These are phyloP conservation scores for Alternaria infectoria DNA, from an alignment of 2,329 filamentous ascomycete species.

Conservation along the genomic window DNA sequence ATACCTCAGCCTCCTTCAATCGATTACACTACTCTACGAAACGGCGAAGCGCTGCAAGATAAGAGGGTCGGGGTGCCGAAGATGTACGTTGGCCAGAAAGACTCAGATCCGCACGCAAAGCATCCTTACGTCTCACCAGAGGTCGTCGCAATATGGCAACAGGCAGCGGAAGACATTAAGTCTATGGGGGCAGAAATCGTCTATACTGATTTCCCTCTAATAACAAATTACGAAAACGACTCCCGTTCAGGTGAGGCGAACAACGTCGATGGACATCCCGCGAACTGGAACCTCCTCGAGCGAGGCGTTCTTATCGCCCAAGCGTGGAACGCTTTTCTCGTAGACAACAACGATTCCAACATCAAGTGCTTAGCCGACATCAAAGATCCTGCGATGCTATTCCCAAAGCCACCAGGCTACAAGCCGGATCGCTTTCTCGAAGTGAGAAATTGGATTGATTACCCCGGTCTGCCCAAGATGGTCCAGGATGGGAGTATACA, in stretches of 20 bases:
- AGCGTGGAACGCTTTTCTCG: conserved; percentile 61
- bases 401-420: conserved; percentile 47
- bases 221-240: conserved; percentile 56
- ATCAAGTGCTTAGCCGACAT: conserved; percentile 50
- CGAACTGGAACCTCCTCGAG: conserved; percentile 57
- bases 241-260: conserved; percentile 44
- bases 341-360: conserved; percentile 49
- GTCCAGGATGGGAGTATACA: conserved; percentile 47
- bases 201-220: conserved; percentile 55
- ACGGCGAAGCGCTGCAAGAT: conserved; percentile 47
- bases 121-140: conserved; percentile 45
- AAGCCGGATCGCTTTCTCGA: conserved; percentile 50
- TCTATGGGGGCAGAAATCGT: conserved; percentile 52
- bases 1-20: conserved; percentile 49
- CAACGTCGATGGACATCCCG: conserved; percentile 52
- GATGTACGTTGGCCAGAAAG: conserved; percentile 57
- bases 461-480: conserved; percentile 41
- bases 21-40: conserved; percentile 44
- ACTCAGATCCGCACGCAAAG: conserved; percentile 41
- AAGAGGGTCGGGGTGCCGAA: conserved; percentile 58
- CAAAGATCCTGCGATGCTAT: conserved; percentile 46
- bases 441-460: conserved; percentile 50
- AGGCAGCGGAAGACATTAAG: conserved; percentile 48
- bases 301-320: conserved; percentile 58
- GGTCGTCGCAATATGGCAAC: conserved; percentile 47